Conservation (phyloP, 2,329 filamentous ascomycete genomes). For the Aspergillus sp. region DNA sequence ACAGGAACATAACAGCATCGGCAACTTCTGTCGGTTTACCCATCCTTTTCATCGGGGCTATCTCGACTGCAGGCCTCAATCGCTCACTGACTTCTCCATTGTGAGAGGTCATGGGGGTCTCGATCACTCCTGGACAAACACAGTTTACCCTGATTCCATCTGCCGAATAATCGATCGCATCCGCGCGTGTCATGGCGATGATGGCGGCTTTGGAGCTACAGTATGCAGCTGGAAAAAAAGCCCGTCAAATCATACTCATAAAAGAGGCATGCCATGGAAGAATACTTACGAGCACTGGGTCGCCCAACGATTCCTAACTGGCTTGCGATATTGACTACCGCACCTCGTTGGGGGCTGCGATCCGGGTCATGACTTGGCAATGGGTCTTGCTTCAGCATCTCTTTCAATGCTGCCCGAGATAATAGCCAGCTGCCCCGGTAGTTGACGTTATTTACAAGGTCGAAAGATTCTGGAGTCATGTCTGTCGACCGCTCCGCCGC, state of each 20-base stretch:
- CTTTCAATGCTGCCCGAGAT: constrained; percentile 39
- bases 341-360: constrained; percentile 39
- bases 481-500: constrained; percentile 32
- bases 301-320: constrained; percentile 49
- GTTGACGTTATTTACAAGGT: constrained; percentile 52
- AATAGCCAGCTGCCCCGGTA: constrained; percentile 50
- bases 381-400: constrained; percentile 45
- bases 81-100: constrained; percentile 34
- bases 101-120: constrained; percentile 44
- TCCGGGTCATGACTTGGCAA: constrained; percentile 33
- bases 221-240: constrained; percentile 44
- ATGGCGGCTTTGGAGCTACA: constrained; percentile 56
- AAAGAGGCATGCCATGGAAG: not conserved
- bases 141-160: constrained; percentile 30
- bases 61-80: constrained; percentile 40
- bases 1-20: constrained; percentile 47
- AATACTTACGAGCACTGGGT: constrained; percentile 39
- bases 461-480: constrained; percentile 46
- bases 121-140: constrained; percentile 40
- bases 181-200: constrained; percentile 53
- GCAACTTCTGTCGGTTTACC: constrained; percentile 48
- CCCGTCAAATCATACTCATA: not conserved
- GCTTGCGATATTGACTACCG: constrained; percentile 51
- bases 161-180: constrained; percentile 53
- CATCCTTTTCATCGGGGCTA: constrained; percentile 50